Evolutionary conservation across 2,329 filamentous ascomycete genomes (phyloP), one percentile per base, ranked within the genome.

Genomic region (Pyricularia sp.): DNA sequence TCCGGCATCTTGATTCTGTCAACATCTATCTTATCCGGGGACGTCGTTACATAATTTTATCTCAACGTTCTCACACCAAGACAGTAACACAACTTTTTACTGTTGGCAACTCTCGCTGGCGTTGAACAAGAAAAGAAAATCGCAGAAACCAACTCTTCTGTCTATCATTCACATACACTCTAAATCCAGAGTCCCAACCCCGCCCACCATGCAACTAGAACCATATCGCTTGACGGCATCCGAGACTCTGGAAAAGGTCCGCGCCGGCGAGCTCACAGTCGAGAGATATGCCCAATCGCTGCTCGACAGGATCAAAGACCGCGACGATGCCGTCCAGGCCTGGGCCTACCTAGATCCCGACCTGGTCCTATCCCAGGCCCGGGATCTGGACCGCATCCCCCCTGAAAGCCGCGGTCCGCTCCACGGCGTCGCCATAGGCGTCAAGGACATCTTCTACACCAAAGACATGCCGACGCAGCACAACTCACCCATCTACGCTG

Each of bases 401-500:
- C 63, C 71, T 0, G 77, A 79, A 1, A 71, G 84, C 69, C 78
- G 86, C 68, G 86, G 86, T 0, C 84, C 83, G 0, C 75, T 89
- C 0, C 86, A 88, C 72, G 86, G 86, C 0, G 74, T 89, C 7
- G 81, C 84, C 0, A 76, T 89, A n/a, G 87, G 80, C 0, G 79
- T 89, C 12, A 89, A 89, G 73, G 87, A 89, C 78, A 80, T 88
- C 2, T 85, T 88, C 71, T 81, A 80, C 72, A 88, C 83, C 0
- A 85, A 84, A 75, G 84, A 86, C 69, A 86, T 88, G 85, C 86
- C 86, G 2, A 88, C 86, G 0, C 78, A 82, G 33, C 81, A 83
- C 74, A 83, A 84, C 70, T 89, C 86, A 0, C 77, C 81, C 0
- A 82, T 89, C 11, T 89, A 88, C 73, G 73, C 79, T 28, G 76